A percentile compares a stretch with the other conserved stretches of the same genome.
These are phyloP conservation scores for Nakaseomyces nivariensis DNA, from an alignment of 1,139 yeast genomes.

Conservation along the genomic window DNA sequence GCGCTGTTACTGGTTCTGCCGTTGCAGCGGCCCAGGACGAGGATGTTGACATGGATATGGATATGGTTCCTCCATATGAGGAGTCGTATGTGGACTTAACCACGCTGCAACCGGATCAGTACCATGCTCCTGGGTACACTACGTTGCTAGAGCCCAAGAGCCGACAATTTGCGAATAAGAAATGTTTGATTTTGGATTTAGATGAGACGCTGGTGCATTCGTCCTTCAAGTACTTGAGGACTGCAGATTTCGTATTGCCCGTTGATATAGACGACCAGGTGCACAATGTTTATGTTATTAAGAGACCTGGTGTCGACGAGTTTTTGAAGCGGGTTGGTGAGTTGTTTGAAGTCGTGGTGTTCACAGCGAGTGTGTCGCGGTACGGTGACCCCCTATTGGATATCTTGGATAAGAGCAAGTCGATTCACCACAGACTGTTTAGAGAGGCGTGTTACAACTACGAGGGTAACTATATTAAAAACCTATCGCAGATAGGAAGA, in stretches of 20 bases:
- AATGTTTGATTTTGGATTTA: conserved; percentile 81
- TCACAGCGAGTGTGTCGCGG: conserved; percentile 90
- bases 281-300: conserved; percentile 91
- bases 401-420: conserved; percentile 54
- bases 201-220: conserved; percentile 97
- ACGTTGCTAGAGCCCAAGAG: conserved; percentile 49
- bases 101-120: conserved; percentile 61
- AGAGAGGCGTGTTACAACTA: conserved; percentile 74
- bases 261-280: conserved; percentile 82
- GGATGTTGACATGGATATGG: conserved; percentile 15
- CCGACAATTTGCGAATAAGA: conserved; percentile 41
- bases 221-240: conserved; percentile 80
- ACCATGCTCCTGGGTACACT: conserved; percentile 49
- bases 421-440: conserved; percentile 84
- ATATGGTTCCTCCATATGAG: conserved; percentile 10
- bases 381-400: conserved; percentile 94
- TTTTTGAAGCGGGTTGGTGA: conserved; percentile 76
- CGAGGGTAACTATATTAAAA: conserved; percentile 91
- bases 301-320: conserved; percentile 96
- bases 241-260: conserved; percentile 93
- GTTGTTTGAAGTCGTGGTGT: conserved; percentile 87
- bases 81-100: conserved; percentile 40
- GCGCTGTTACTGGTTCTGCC: neutral
- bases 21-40: neutral
- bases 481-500: conserved; percentile 86